Evolutionary conservation across 192 early-diverging fungal genomes (phyloP).

Genomic region (Kappamyces sp.): DNA sequence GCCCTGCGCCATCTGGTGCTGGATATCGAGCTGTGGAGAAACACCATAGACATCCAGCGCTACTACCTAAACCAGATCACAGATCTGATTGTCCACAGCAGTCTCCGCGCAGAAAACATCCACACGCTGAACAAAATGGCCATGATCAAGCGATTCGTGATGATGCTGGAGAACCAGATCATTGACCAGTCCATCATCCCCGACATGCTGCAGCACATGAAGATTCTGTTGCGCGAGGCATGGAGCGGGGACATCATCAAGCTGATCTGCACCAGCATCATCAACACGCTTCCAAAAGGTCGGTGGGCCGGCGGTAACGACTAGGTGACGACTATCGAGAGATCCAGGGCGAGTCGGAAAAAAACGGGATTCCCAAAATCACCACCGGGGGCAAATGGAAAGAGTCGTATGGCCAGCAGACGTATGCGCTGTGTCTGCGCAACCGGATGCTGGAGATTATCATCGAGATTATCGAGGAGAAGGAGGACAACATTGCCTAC

Average conservation of each 20-base stretch:
- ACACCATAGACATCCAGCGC: constrained; percentile 47
- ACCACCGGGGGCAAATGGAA: background rate
- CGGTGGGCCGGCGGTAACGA: constrained; percentile 12
- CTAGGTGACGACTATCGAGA: constrained; percentile 12
- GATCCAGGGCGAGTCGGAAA: background rate
- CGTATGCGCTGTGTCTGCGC: constrained; percentile 17
- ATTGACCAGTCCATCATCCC: background rate
- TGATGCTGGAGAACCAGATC: constrained; percentile 16
- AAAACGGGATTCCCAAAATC: background rate
- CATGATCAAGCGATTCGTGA: constrained; percentile 16
- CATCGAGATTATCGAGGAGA: constrained; percentile 52
- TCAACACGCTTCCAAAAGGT: constrained; percentile 54
- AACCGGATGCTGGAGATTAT: constrained; percentile 60
- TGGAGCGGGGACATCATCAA: constrained; percentile 56
- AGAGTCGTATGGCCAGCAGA: background rate
- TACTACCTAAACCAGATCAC: constrained; percentile 56
- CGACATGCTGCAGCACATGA: constrained; percentile 60
- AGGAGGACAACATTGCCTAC: constrained; percentile 33
- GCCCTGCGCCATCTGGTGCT: constrained; percentile 58
- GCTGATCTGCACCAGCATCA: constrained; percentile 55
- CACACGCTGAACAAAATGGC: constrained; percentile 48
- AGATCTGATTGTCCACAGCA: constrained; percentile 18
- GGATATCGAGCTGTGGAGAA: constrained; percentile 66
- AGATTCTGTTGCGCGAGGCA: constrained; percentile 46
- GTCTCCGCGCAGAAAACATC: constrained; percentile 47